Evolutionary conservation across 768 basidiomycete species (phyloP).

Genomic region (Rhodotorula toruloides): DNA sequence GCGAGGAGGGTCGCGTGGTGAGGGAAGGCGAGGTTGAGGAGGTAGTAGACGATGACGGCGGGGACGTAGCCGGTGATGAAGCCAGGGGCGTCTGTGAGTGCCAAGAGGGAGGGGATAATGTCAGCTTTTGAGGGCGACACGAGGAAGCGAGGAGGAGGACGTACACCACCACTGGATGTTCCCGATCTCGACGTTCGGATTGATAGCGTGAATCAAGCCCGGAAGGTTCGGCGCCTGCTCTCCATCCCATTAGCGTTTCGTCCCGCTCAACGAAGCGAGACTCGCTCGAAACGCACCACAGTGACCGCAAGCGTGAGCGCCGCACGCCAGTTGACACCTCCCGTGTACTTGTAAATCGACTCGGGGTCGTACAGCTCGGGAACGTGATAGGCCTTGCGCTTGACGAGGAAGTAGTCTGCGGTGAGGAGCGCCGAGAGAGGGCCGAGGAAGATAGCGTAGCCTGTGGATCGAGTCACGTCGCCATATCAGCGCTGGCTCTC

Average conservation of each 20-base stretch:
- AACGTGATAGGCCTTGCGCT: slow-evolving; percentile 49
- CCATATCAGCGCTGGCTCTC: no score
- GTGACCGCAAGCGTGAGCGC: not conserved
- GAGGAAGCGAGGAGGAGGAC: not conserved
- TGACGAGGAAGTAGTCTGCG: slow-evolving; percentile 66
- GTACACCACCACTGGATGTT: slow-evolving; percentile 29
- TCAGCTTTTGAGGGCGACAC: not conserved
- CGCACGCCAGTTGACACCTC: slow-evolving; percentile 67
- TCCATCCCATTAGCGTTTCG: no score
- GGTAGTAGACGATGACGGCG: slow-evolving; percentile 18
- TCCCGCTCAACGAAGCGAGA: no score
- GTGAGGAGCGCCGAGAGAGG: slow-evolving; percentile 51
- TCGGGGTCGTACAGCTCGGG: slow-evolving; percentile 78
- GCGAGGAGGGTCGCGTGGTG: slow-evolving; percentile 30
- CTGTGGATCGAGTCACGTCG: slow-evolving; percentile 41
- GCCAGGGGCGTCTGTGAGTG: not conserved
- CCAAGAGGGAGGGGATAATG: not conserved
- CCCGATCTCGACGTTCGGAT: slow-evolving; percentile 60
- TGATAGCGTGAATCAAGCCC: slow-evolving; percentile 63
- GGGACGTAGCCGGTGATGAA: slow-evolving; percentile 25
- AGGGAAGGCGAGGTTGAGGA: slow-evolving; percentile 33
- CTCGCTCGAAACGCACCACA: no score
- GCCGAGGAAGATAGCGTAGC: slow-evolving; percentile 79
- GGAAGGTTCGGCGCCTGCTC: slow-evolving; percentile 11
- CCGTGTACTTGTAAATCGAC: slow-evolving; percentile 29